Evolutionary conservation across 2,329 filamentous ascomycete genomes (phyloP).

Genomic region (Bipolaris zeicola): DNA sequence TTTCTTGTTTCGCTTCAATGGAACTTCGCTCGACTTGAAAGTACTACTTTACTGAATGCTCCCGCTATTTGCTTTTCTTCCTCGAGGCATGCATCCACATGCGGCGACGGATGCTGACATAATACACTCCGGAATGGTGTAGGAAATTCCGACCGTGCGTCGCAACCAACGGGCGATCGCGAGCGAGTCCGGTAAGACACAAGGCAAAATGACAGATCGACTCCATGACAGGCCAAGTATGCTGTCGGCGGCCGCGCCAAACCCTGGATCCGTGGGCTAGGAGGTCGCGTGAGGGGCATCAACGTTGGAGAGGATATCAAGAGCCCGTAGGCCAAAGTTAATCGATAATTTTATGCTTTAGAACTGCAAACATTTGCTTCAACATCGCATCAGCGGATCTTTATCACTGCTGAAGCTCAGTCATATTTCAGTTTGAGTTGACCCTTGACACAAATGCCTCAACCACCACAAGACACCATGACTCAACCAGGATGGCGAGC

Average conservation of each 20-base stretch:
- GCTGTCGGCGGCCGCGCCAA: not conserved
- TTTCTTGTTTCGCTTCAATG: not conserved
- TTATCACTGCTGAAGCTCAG: not conserved
- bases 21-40: not conserved
- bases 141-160: not conserved
- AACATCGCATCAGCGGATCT: not conserved
- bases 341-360: not conserved
- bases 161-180: not conserved
- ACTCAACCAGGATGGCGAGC: slow-evolving; percentile 25
- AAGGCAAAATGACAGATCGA: not conserved
- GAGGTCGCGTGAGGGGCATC: not conserved
- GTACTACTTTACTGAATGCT: not conserved
- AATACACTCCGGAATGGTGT: not conserved
- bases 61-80: not conserved
- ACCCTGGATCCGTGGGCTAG: not conserved
- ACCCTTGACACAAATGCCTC: not conserved
- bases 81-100: not conserved
- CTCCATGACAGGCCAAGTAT: not conserved
- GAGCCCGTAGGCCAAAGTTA: not conserved
- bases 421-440: not conserved
- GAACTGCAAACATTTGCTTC: not conserved
- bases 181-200: not conserved
- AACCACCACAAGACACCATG: not conserved
- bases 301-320: not conserved
- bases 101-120: not conserved